These are phyloP conservation scores for Canariomyces notabilis DNA, from an alignment of 2,329 filamentous ascomycete genomes.

Conservation along the genomic window DNA sequence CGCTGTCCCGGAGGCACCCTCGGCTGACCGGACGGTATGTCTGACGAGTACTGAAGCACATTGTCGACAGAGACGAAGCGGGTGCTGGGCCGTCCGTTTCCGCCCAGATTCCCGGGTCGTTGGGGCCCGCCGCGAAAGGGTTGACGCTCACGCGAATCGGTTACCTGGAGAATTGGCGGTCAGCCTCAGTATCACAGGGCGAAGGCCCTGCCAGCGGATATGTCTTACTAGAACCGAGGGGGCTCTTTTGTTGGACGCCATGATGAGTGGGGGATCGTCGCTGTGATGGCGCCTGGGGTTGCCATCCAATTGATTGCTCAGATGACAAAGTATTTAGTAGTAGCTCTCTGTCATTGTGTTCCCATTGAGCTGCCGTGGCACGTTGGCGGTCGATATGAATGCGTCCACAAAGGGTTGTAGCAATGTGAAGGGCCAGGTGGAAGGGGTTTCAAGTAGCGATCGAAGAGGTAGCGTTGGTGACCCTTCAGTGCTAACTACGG, in stretches of 20 bases:
- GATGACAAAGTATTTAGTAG: neutral
- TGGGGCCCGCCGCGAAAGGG: conserved; percentile 27
- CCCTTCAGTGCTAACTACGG: too few relatives aligned
- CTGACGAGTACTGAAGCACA: conserved; percentile 86
- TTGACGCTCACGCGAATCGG: conserved; percentile 49
- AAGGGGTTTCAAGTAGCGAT: too few relatives aligned
- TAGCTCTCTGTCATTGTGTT: neutral
- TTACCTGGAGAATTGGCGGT: conserved; percentile 41
- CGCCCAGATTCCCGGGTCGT: conserved; percentile 22
- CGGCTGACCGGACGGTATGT: conserved; percentile 91
- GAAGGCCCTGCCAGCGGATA: neutral
- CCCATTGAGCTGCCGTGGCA: neutral
- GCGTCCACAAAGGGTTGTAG: too few relatives aligned
- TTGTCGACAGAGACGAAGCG: conserved; percentile 89
- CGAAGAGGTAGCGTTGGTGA: too few relatives aligned
- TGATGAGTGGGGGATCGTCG: conserved; percentile 17
- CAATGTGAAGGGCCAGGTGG: too few relatives aligned
- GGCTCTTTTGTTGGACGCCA: conserved; percentile 48
- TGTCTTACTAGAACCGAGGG: conserved; percentile 55
- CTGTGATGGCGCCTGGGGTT: neutral
- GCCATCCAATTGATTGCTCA: neutral
- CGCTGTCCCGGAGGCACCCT: conserved; percentile 59
- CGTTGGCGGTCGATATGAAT: neutral
- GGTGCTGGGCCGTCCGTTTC: conserved; percentile 43
- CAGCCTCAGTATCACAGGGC: conserved; percentile 9